phyloP scores from a whole-genome alignment of 805 yeast species.

The Candida xiaguanensis region DNA sequence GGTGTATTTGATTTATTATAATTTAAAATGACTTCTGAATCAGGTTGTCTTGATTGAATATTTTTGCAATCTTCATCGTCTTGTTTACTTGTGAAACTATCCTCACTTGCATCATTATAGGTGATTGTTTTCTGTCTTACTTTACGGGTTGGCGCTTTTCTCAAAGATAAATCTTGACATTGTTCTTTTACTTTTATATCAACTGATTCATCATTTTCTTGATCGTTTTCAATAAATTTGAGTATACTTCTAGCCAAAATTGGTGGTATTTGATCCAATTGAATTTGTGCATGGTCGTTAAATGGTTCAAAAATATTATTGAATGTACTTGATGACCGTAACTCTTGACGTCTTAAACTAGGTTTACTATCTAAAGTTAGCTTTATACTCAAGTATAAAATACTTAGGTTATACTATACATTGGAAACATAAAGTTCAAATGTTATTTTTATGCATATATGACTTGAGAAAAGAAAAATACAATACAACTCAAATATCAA shows the following conservation, averaged over 20 bases:
- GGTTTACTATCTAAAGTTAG: conserved; percentile 1
- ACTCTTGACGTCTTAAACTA: conserved; percentile 4
- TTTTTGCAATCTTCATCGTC: too few species aligned
- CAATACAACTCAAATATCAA: too few species aligned
- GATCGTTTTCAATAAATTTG: conserved; percentile 1
- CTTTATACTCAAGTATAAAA: background rate
- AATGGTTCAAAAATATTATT: background rate
- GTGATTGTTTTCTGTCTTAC: background rate
- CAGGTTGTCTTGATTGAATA: too few species aligned
- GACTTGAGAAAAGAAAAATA: too few species aligned
- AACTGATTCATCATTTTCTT: background rate
- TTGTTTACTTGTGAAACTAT: background rate
- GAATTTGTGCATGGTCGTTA: background rate
- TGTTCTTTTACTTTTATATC: too few species aligned
- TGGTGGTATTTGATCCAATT: background rate
- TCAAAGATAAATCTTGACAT: too few species aligned
- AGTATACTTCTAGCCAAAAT: background rate
- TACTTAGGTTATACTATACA: background rate
- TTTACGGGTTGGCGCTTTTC: conserved; percentile 1
- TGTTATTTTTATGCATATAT: too few species aligned
- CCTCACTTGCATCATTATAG: background rate
- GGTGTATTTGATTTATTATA: conserved; percentile 15
- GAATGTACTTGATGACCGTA: background rate
- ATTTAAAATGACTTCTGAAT: too few species aligned
- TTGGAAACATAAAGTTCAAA: background rate